Evolutionary conservation across 2,329 filamentous ascomycete species (phyloP).

Genomic region (Colletotrichum tropicicola): DNA sequence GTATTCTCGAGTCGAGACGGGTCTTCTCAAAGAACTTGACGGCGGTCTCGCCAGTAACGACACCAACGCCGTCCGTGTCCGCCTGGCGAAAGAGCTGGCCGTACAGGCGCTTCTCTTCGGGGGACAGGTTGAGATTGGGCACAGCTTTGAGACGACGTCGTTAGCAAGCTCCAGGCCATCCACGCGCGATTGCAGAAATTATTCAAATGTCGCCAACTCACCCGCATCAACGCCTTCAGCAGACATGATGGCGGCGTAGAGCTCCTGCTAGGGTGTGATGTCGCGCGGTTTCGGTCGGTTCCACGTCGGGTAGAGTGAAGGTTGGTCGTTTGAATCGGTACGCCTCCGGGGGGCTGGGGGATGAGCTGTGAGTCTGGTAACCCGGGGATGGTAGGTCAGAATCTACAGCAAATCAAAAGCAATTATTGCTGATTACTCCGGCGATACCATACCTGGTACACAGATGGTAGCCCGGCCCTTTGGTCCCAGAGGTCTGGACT

Average conservation of each 20-base stretch:
- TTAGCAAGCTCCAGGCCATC: neutral
- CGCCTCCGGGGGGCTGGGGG: constrained; percentile 13
- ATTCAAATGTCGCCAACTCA: neutral
- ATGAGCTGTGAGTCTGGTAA: constrained; percentile 6
- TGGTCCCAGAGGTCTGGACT: neutral
- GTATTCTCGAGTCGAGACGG: constrained; percentile 81
- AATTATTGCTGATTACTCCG: no score
- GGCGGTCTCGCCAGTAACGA: constrained; percentile 94
- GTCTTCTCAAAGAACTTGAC: constrained; percentile 99
- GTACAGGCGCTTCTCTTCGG: constrained; percentile 94
- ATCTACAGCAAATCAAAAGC: neutral
- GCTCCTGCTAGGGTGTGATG: neutral
- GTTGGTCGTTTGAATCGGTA: neutral
- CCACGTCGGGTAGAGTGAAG: neutral
- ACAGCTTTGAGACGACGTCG: constrained; percentile 49
- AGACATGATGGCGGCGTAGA: constrained; percentile 20
- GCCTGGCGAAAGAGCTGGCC: constrained; percentile 93
- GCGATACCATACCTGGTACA: constrained; percentile 8
- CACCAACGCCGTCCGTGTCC: constrained; percentile 89
- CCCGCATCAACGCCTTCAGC: constrained; percentile 27
- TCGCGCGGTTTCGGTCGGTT: neutral
- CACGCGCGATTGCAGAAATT: neutral
- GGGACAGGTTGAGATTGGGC: constrained; percentile 83
- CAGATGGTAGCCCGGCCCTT: constrained; percentile 18
- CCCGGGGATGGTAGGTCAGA: neutral